These are phyloP conservation scores for Xerocomus spinulosus DNA, from an alignment of 768 basidiomycete species.

Conservation along the genomic window DNA sequence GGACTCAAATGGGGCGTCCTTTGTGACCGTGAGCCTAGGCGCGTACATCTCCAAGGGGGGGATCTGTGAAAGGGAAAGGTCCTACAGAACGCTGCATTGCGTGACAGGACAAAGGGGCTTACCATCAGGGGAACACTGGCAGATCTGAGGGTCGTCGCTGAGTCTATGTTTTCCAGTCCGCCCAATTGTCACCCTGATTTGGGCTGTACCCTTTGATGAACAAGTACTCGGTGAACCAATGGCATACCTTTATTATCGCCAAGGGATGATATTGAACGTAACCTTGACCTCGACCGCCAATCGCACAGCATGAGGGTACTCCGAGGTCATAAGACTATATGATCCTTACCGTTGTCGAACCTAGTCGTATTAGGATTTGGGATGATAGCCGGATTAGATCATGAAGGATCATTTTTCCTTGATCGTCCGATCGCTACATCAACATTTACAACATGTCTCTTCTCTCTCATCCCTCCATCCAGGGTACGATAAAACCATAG, in stretches of 20 bases:
- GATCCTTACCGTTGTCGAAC: too few relatives aligned
- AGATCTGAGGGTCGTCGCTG: not conserved
- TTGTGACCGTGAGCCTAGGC: not conserved
- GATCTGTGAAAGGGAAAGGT: not conserved
- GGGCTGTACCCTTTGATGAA: not conserved
- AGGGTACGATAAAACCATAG: conserved; percentile 31
- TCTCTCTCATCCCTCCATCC: conserved; percentile 53
- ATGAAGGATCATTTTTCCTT: not conserved
- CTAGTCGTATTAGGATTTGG: too few relatives aligned
- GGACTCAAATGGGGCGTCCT: not conserved
- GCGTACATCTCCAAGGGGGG: not conserved
- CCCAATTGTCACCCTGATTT: not conserved
- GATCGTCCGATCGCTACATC: not conserved
- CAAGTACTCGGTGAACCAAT: not conserved
- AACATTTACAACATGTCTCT: conserved; percentile 42
- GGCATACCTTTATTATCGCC: too few relatives aligned
- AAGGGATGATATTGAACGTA: too few relatives aligned
- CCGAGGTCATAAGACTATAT: not conserved
- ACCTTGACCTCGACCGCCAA: too few relatives aligned
- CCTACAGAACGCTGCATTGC: not conserved
- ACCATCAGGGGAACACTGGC: not conserved
- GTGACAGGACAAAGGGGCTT: not conserved
- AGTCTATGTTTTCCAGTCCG: not conserved
- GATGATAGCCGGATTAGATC: not conserved
- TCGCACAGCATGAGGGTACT: not conserved